These are phyloP conservation scores for Sabuloglossum arenarium DNA, from an alignment of 495 filamentous ascomycete species.

Conservation along the genomic window DNA sequence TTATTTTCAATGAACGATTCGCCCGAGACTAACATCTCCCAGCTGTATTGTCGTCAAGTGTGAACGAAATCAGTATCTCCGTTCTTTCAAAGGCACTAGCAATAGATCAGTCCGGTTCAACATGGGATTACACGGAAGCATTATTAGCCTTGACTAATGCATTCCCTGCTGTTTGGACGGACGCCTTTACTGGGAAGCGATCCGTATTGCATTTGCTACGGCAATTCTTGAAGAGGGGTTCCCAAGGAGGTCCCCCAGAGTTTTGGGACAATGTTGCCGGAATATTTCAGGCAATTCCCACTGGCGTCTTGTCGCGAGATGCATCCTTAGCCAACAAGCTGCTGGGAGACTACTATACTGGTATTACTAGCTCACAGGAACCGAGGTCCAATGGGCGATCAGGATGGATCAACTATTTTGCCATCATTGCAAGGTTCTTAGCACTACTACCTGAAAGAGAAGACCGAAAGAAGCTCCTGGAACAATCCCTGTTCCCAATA, in stretches of 20 bases:
- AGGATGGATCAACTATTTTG: slow-evolving; percentile 58
- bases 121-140: slow-evolving; percentile 41
- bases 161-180: slow-evolving; percentile 55
- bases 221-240: slow-evolving; percentile 64
- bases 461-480: slow-evolving; percentile 26
- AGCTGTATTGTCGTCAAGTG: slow-evolving; percentile 24
- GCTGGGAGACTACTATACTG: slow-evolving; percentile 40
- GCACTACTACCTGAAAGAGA: slow-evolving; percentile 20
- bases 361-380: slow-evolving; percentile 54
- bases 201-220: slow-evolving; percentile 39
- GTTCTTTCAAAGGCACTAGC: slow-evolving; percentile 50
- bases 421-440: slow-evolving; percentile 28
- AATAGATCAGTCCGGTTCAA: slow-evolving; percentile 47
- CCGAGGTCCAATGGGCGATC: slow-evolving; percentile 36
- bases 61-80: slow-evolving; percentile 39
- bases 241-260: slow-evolving; percentile 41
- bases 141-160: slow-evolving; percentile 37
- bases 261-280: slow-evolving; percentile 50
- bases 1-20: not conserved
- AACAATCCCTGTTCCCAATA: slow-evolving; percentile 31
- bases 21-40: slow-evolving; percentile 1
- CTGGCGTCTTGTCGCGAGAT: slow-evolving; percentile 11
- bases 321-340: slow-evolving; percentile 29
- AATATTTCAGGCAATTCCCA: slow-evolving; percentile 33
- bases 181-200: slow-evolving; percentile 43